These are phyloP conservation scores for Gelatoporia subvermispora DNA, from an alignment of 768 basidiomycete genomes.

Conservation along the genomic window DNA sequence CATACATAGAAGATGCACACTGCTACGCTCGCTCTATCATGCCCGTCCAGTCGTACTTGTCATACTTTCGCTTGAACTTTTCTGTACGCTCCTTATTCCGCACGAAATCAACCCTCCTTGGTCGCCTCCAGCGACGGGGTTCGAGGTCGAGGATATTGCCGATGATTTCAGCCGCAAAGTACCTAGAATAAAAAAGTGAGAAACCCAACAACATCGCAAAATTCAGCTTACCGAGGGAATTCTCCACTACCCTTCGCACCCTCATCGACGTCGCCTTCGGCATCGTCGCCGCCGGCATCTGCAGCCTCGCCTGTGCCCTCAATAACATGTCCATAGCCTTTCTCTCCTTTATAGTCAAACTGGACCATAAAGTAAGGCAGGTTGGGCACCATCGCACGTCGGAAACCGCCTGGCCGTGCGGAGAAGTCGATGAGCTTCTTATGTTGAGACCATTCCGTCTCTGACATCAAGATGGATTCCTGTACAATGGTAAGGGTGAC, in stretches of 20 bases:
- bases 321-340: constrained; percentile 97
- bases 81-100: constrained; percentile 67
- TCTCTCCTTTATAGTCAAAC: constrained; percentile 96
- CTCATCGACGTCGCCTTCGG: constrained; percentile 63
- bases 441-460: constrained; percentile 97
- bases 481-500: constrained; percentile 21
- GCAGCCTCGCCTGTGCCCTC: constrained; percentile 76
- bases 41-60: constrained; percentile 76
- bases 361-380: constrained; percentile 99
- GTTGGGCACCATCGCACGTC: constrained; percentile 92
- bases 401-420: constrained; percentile 84
- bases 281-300: constrained; percentile 49
- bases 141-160: constrained; percentile 88
- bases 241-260: constrained; percentile 89
- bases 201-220: not conserved
- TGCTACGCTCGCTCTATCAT: constrained; percentile 47
- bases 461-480: constrained; percentile 93
- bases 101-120: constrained; percentile 65
- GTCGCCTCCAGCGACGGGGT: constrained; percentile 79
- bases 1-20: no score
- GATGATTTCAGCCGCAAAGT: constrained; percentile 93
- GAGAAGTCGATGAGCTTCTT: constrained; percentile 96
- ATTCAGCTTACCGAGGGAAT: constrained; percentile 66
- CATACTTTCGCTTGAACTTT: constrained; percentile 70
- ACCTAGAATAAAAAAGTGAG: constrained; percentile 41